Percentiles rank a stretch among this genome's conserved stretches.
These are phyloP conservation scores for Nigrograna mackinnonii DNA, from an alignment of 2,329 filamentous ascomycete species.

Conservation along the genomic window DNA sequence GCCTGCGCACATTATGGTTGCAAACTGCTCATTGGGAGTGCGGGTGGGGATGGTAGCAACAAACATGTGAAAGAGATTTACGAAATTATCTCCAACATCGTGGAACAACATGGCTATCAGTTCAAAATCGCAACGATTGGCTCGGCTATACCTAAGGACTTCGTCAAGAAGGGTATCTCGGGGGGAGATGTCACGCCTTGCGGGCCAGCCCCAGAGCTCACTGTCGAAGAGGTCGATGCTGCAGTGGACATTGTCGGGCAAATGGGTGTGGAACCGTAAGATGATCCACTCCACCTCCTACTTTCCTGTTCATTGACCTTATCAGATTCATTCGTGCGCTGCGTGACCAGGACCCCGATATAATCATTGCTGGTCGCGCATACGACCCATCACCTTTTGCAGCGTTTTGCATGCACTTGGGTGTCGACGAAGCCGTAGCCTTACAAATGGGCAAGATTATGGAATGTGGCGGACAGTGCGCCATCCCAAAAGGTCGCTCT, in stretches of 20 bases:
- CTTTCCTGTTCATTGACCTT: neutral
- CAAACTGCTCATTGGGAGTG: slow-evolving; percentile 49
- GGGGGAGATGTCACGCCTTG: slow-evolving; percentile 1
- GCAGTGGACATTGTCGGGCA: slow-evolving; percentile 46
- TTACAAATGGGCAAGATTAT: slow-evolving; percentile 58
- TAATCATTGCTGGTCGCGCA: slow-evolving; percentile 47
- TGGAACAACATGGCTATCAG: slow-evolving; percentile 7
- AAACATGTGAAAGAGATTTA: slow-evolving; percentile 47
- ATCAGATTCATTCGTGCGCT: slow-evolving; percentile 40
- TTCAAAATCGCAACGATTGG: slow-evolving; percentile 4
- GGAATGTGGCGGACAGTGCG: slow-evolving; percentile 53
- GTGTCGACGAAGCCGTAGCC: slow-evolving; percentile 1
- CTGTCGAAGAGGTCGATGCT: slow-evolving; percentile 37
- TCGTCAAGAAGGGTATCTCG: neutral
- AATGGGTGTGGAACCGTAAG: slow-evolving; percentile 46
- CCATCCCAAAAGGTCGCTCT: slow-evolving; percentile 49
- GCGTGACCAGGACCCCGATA: slow-evolving; percentile 39
- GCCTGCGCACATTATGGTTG: slow-evolving; percentile 36
- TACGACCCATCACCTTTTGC: slow-evolving; percentile 8
- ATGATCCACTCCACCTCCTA: neutral
- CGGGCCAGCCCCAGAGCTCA: slow-evolving; percentile 42
- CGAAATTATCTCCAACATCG: slow-evolving; percentile 44
- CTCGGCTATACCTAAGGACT: neutral
- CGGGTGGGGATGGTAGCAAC: slow-evolving; percentile 53
- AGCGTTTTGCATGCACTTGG: slow-evolving; percentile 3